phyloP scores from a whole-genome alignment of 2,329 filamentous ascomycete species.

The Fusarium chlamydosporum region DNA sequence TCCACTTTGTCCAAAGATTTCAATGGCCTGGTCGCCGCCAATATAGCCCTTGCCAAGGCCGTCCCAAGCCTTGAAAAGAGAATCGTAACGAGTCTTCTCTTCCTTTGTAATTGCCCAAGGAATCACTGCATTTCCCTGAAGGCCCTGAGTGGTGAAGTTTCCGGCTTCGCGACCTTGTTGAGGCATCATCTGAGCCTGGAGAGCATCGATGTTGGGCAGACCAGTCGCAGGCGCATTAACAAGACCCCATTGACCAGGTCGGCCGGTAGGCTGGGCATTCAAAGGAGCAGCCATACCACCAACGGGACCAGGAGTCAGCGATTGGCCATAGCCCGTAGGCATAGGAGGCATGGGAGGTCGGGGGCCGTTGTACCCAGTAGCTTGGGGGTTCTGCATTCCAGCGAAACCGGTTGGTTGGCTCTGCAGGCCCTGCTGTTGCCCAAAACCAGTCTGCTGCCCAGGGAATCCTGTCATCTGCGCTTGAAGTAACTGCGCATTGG shows the following conservation, averaged over 20 bases:
- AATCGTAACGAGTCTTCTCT: conserved; percentile 96
- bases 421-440: conserved; percentile 72
- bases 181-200: conserved; percentile 97
- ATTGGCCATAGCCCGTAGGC: conserved; percentile 71
- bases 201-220: conserved; percentile 91
- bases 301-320: conserved; percentile 65
- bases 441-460: conserved; percentile 69
- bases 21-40: conserved; percentile 90
- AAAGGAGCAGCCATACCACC: conserved; percentile 79
- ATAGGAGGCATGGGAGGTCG: conserved; percentile 91
- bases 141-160: conserved; percentile 84
- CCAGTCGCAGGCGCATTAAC: conserved; percentile 93
- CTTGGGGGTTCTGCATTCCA: conserved; percentile 73
- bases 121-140: conserved; percentile 94
- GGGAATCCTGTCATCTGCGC: conserved; percentile 79
- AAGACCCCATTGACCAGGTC: conserved; percentile 97
- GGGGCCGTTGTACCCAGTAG: conserved; percentile 85
- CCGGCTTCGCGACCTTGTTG: conserved; percentile 90
- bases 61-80: conserved; percentile 96
- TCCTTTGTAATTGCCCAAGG: conserved; percentile 99
- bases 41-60: conserved; percentile 94
- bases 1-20: conserved; percentile 97
- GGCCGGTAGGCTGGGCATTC: conserved; percentile 93
- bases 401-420: conserved; percentile 79
- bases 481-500: conserved; percentile 75